These are phyloP conservation scores for Aspergillus floridensis DNA, from an alignment of 2,329 filamentous ascomycete species.

Conservation along the genomic window DNA sequence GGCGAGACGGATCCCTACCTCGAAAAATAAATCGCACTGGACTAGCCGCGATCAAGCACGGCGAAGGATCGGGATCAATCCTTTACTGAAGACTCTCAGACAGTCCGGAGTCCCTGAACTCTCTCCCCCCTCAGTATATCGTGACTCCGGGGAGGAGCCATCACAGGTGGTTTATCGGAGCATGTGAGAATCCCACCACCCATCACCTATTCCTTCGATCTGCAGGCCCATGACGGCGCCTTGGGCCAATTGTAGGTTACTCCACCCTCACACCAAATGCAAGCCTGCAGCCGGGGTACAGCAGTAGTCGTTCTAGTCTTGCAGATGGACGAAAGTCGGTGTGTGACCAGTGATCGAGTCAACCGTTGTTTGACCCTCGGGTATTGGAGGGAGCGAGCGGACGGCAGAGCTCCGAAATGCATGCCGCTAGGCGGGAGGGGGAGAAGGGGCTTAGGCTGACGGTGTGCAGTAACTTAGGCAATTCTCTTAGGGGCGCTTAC, in stretches of 20 bases:
- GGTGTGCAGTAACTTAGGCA: neutral
- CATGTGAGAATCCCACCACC: constrained; percentile 2
- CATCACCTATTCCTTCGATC: constrained; percentile 4
- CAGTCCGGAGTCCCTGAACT: neutral
- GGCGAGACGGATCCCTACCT: neutral
- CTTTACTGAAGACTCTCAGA: neutral
- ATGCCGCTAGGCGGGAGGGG: constrained; percentile 2
- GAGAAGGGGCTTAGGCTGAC: neutral
- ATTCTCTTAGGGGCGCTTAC: neutral
- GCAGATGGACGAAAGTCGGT: constrained; percentile 2
- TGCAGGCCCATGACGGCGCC: constrained; percentile 5
- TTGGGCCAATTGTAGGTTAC: constrained; percentile 1
- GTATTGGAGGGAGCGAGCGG: constrained; percentile 4
- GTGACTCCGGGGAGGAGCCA: neutral
- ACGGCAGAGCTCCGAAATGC: constrained; percentile 5
- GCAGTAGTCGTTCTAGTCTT: neutral
- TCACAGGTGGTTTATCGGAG: constrained; percentile 1
- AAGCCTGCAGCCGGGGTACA: neutral
- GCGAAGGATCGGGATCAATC: constrained; percentile 2
- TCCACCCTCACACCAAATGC: neutral
- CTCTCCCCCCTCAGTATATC: neutral
- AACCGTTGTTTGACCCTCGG: neutral
- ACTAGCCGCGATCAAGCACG: constrained; percentile 11
- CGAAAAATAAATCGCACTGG: constrained; percentile 4
- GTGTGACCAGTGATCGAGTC: neutral